phyloP scores from a whole-genome alignment of 768 basidiomycete genomes.

The Tylopilus balloui region DNA sequence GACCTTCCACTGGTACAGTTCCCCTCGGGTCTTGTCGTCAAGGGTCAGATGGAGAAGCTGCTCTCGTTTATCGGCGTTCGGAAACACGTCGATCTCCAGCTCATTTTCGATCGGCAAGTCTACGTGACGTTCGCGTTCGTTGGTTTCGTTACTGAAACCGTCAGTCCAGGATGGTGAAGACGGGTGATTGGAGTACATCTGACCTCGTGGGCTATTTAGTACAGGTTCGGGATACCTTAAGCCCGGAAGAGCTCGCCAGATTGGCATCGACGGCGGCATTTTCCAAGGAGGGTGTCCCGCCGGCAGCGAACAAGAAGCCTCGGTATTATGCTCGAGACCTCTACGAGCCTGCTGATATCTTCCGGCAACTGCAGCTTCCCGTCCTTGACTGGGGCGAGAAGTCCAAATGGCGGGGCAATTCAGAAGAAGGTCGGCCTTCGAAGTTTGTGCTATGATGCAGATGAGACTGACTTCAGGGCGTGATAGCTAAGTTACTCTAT shows the following conservation, averaged over 20 bases:
- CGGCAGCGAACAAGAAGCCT: background rate
- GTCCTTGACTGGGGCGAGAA: slow-evolving; percentile 83
- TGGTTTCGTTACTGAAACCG: background rate
- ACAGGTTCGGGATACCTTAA: background rate
- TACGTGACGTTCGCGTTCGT: background rate
- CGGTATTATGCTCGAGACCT: background rate
- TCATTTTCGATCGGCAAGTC: slow-evolving; percentile 67
- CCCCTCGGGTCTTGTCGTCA: slow-evolving; percentile 57
- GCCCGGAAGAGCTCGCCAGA: background rate
- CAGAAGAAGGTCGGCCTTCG: slow-evolving; percentile 71
- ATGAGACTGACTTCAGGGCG: background rate
- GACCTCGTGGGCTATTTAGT: background rate
- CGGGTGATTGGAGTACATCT: background rate
- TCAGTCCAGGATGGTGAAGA: background rate
- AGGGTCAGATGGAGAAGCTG: slow-evolving; percentile 67
- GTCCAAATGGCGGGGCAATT: slow-evolving; percentile 72
- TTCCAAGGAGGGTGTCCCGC: background rate
- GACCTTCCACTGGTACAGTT: slow-evolving; percentile 44
- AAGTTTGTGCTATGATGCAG: background rate
- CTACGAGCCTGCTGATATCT: background rate
- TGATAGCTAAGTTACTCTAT: background rate
- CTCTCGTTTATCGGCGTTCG: slow-evolving; percentile 75
- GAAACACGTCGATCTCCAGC: slow-evolving; percentile 80
- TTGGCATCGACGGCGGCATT: background rate
- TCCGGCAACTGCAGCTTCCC: slow-evolving; percentile 35